A percentile compares a stretch with the other conserved stretches of the same genome.
Evolutionary conservation across 2,329 filamentous ascomycete genomes (phyloP).

Genomic region (Diaporthe sp.): DNA sequence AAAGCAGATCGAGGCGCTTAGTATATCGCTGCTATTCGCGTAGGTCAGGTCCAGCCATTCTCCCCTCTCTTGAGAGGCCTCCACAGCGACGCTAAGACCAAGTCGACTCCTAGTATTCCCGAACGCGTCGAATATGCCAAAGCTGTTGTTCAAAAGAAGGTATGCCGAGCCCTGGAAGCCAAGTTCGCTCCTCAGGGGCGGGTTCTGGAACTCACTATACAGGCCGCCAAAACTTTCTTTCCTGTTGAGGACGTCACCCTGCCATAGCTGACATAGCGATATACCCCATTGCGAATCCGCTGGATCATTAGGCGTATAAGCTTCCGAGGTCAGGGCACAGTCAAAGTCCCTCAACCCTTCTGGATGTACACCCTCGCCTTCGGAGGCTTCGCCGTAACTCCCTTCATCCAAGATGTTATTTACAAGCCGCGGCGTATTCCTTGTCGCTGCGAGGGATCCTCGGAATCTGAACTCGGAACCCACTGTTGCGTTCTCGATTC

Average conservation of each 20-base stretch:
- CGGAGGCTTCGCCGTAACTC: not conserved
- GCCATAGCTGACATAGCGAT: not conserved
- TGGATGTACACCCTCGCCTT: not conserved
- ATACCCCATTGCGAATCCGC: not conserved
- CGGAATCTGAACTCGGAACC: fast-evolving
- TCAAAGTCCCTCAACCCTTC: not conserved
- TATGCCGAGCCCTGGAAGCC: not conserved
- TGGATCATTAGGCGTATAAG: no score
- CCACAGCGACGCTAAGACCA: not conserved
- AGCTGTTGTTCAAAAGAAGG: not conserved
- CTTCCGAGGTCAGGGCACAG: no score
- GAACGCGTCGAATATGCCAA: not conserved
- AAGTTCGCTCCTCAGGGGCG: not conserved
- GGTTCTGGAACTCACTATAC: slow-evolving; percentile 4
- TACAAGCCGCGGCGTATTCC: slow-evolving; percentile 3
- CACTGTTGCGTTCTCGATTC: not conserved
- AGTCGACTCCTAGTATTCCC: no score
- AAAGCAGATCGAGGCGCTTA: not conserved
- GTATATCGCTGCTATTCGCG: no score
- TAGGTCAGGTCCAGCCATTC: not conserved
- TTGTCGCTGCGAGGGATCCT: not conserved
- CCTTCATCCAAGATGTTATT: not conserved
- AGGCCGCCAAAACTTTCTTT: not conserved
- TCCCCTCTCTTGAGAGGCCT: not conserved
- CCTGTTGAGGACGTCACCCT: fast-evolving